Evolutionary conservation across 257 asterid genomes (phyloP).

Genomic region (Salvia miltiorrhiza): DNA sequence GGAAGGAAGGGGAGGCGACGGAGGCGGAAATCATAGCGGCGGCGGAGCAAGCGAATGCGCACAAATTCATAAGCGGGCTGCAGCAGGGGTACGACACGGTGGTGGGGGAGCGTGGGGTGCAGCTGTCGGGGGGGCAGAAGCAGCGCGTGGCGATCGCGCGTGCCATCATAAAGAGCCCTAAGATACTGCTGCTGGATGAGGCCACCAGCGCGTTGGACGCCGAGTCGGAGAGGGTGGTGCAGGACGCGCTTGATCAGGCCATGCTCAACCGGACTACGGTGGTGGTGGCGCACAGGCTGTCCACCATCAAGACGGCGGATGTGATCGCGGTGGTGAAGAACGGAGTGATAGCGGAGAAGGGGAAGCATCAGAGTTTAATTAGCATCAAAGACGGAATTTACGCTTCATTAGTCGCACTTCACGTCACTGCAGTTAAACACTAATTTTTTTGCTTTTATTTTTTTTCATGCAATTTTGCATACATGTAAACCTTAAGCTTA

Average conservation of each 20-base stretch:
- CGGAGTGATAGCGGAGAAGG: constrained; percentile 64
- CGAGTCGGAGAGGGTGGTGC: constrained; percentile 69
- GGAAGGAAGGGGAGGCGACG: constrained; percentile 59
- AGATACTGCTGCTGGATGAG: constrained; percentile 63
- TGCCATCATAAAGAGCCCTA: constrained; percentile 61
- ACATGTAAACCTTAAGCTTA: too few species aligned
- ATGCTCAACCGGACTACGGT: constrained; percentile 62
- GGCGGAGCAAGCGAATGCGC: constrained; percentile 69
- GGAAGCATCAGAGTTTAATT: constrained; percentile 59
- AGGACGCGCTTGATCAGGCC: constrained; percentile 66
- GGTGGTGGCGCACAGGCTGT: constrained; percentile 68
- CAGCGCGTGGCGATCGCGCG: constrained; percentile 80
- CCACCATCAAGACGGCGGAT: constrained; percentile 69
- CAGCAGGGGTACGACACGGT: constrained; percentile 62
- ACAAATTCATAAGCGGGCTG: constrained; percentile 63
- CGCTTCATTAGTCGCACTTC: constrained; percentile 62
- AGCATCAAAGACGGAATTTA: constrained; percentile 57
- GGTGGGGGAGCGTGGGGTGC: constrained; percentile 70
- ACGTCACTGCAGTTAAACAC: constrained; percentile 1
- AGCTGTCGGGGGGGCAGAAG: constrained; percentile 79
- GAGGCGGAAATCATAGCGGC: constrained; percentile 70
- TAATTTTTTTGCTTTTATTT: background rate
- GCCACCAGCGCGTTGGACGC: constrained; percentile 77
- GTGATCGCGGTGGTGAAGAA: constrained; percentile 64
- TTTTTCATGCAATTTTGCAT: background rate